Conservation (phyloP, 495 filamentous ascomycete species). For the Venustampulla echinocandica region DNA sequence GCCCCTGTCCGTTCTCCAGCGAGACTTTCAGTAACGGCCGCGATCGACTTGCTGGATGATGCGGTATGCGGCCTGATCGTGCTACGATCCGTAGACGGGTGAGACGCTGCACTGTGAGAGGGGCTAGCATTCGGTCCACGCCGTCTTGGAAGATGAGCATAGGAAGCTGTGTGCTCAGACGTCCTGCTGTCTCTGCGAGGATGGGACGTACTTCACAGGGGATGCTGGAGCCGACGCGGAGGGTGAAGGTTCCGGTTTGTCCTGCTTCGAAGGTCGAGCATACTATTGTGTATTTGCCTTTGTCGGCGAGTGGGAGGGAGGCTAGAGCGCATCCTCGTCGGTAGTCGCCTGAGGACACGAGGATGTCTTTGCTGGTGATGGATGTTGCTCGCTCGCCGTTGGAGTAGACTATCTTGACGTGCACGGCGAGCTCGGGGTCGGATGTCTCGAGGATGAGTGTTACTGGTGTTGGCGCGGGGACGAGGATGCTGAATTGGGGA, state of each 20-base stretch:
- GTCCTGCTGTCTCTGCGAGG: constrained; percentile 58
- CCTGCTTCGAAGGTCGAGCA: constrained; percentile 79
- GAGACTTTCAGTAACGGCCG: constrained; percentile 49
- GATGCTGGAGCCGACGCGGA: constrained; percentile 57
- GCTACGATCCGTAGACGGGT: constrained; percentile 48
- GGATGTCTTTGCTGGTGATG: constrained; percentile 66
- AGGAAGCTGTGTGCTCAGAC: constrained; percentile 44
- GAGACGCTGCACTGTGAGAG: constrained; percentile 42
- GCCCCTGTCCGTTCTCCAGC: constrained; percentile 59
- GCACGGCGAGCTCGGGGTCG: constrained; percentile 54
- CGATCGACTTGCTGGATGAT: constrained; percentile 4
- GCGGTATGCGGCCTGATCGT: constrained; percentile 7
- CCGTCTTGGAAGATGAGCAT: constrained; percentile 42
- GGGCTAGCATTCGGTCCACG: constrained; percentile 42
- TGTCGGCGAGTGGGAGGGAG: constrained; percentile 44
- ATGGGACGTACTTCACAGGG: constrained; percentile 46
- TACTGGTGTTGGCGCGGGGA: constrained; percentile 48
- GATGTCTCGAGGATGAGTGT: constrained; percentile 63
- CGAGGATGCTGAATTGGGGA: constrained; percentile 67
- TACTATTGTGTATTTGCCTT: constrained; percentile 77
- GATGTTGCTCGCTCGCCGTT: constrained; percentile 57
- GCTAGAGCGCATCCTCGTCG: constrained; percentile 66
- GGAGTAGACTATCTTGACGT: constrained; percentile 76
- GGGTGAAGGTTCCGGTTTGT: constrained; percentile 63
- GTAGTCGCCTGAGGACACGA: constrained; percentile 77